Base-by-base conservation (phyloP, 1,284 basidiomycete species). In the Phellinidium pouzarii region DNA sequence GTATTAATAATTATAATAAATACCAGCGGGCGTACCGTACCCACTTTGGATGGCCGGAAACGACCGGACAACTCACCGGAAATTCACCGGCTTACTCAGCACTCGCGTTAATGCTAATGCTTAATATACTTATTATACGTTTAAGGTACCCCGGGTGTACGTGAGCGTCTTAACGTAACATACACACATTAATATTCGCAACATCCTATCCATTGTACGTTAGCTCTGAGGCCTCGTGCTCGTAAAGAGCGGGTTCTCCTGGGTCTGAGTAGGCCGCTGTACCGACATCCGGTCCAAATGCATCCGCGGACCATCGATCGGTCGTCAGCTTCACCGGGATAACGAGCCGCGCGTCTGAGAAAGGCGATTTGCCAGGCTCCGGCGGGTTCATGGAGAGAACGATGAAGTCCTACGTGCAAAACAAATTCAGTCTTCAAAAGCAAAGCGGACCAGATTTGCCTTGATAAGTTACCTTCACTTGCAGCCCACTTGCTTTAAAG, bases 271-370 rank as follows among this genome's bases (percentile, higher is more conserved):
- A 51, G 1, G 42, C 53, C n/a, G 48, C 48, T 11, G 42, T 37
- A 3, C 53, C 53, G 17, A 51, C 36, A 11, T 55, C 53, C 11
- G 48, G 44, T 12, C 53, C 53, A 48, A 34, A 55, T 2, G 45
- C 60, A 40, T 77, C 74, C n/a, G 68, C 61, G 37, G 65, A 69
- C 75, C 76, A 85, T 3, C 72, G 63, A 59, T 87, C 82, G 2
- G 84, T 87, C 3, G 77, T 75, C n/a, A 87, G 66, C n/a, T 77
- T 77, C 23, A 87, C 66, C 9, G 83, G 82, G 14, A 86, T 67
- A 22, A 76, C 71, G 52, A 76, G 71, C 9, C 84, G 75, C 29
- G 85, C 66, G 47, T 82, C 80, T 48, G 62, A 65, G 64, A 86
- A 84, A 0, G 77, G 71, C 2, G 76, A 70, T 59, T 77, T 79